A percentile compares a stretch with the other conserved stretches of the same genome.
Conservation (phyloP, 345 rosid genomes). For the Salix arbutifolia region DNA sequence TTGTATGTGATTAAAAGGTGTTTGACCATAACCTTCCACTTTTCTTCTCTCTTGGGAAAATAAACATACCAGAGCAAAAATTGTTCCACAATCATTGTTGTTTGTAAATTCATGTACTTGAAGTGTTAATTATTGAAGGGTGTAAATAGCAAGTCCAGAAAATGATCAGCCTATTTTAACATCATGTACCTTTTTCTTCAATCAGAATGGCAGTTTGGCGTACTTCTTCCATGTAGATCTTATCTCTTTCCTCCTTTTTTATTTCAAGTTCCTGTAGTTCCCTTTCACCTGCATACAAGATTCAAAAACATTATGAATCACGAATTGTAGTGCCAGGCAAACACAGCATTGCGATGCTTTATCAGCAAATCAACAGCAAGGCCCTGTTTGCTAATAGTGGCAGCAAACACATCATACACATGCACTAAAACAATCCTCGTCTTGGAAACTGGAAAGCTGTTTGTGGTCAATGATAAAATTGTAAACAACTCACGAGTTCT, state of each 20-base stretch:
- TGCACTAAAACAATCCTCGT: slow-evolving; percentile 7
- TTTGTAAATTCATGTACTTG: not conserved
- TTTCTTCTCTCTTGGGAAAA: not conserved
- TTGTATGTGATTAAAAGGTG: not conserved
- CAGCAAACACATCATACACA: not conserved
- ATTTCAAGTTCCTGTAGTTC: slow-evolving; percentile 58
- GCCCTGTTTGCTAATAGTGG: not conserved
- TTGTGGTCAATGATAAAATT: not conserved
- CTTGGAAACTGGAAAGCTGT: not conserved
- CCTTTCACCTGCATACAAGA: slow-evolving; percentile 49
- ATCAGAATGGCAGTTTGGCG: slow-evolving; percentile 41
- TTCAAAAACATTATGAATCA: slow-evolving; percentile 7
- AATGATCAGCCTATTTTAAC: not conserved
- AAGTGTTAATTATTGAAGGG: not conserved
- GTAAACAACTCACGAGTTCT: slow-evolving; percentile 46
- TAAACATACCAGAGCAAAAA: not conserved
- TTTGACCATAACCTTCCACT: slow-evolving; percentile 1
- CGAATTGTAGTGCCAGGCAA: slow-evolving; percentile 12
- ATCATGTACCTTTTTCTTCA: slow-evolving; percentile 57
- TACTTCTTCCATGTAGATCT: slow-evolving; percentile 43
- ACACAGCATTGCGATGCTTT: not conserved
- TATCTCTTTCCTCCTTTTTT: slow-evolving; percentile 53
- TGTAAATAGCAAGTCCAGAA: not conserved
- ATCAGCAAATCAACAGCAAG: not conserved
- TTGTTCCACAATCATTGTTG: not conserved